Evolutionary conservation across 1,139 yeast genomes (phyloP).

Genomic region (Keqinozyma sinolaborantium): DNA sequence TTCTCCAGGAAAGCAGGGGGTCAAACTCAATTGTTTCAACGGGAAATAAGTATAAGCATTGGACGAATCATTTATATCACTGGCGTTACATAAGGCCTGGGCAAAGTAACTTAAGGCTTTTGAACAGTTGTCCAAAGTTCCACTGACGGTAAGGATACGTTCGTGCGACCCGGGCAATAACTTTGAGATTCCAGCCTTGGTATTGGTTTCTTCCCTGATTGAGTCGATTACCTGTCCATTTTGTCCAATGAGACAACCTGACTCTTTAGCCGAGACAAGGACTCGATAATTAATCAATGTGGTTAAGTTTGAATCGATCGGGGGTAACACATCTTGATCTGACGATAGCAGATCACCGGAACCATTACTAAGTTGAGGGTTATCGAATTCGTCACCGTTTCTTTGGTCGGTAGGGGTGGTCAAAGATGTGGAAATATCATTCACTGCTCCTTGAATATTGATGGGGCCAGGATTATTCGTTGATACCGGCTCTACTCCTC

Average conservation of each 20-base stretch:
- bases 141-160: slow-evolving; percentile 78
- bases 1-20: slow-evolving; percentile 48
- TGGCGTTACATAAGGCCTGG: slow-evolving; percentile 49
- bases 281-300: slow-evolving; percentile 60
- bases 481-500: slow-evolving; percentile 14
- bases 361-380: not conserved
- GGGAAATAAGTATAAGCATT: slow-evolving; percentile 55
- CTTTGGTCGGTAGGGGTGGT: slow-evolving; percentile 1
- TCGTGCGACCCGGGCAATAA: slow-evolving; percentile 81
- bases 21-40: slow-evolving; percentile 53
- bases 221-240: slow-evolving; percentile 79
- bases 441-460: not conserved
- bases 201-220: slow-evolving; percentile 72
- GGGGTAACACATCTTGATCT: slow-evolving; percentile 8
- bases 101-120: slow-evolving; percentile 73
- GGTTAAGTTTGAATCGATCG: slow-evolving; percentile 23
- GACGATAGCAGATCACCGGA: not conserved
- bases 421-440: not conserved
- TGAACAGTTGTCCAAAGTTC: slow-evolving; percentile 72
- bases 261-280: slow-evolving; percentile 80
- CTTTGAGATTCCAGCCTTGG: slow-evolving; percentile 87
- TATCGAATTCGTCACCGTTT: not conserved
- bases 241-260: slow-evolving; percentile 89
- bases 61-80: slow-evolving; percentile 25
- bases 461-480: not conserved